Percentiles rank a stretch among this genome's conserved stretches.
Evolutionary conservation across 805 yeast genomes (phyloP).

Genomic region (Sugiyamaella americana): DNA sequence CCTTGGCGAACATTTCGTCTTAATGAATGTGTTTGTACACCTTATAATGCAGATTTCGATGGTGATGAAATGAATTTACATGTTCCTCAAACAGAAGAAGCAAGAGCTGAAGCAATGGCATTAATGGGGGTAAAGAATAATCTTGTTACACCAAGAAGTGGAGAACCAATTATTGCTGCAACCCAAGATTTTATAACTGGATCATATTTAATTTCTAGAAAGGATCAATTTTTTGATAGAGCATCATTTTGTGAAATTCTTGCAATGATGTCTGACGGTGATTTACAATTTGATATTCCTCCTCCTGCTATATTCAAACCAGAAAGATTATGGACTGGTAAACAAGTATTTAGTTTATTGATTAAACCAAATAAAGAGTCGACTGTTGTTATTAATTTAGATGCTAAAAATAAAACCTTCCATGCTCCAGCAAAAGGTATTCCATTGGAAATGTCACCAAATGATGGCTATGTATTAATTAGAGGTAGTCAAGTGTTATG

Average conservation of each 20-base stretch:
- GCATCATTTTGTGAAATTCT: slow-evolving; percentile 75
- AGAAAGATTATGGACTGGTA: slow-evolving; percentile 90
- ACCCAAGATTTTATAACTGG: slow-evolving; percentile 99
- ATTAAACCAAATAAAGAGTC: slow-evolving; percentile 75
- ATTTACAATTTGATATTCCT: slow-evolving; percentile 82
- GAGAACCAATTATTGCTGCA: slow-evolving; percentile 99
- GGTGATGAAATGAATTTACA: slow-evolving; percentile 99
- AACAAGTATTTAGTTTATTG: slow-evolving; percentile 83
- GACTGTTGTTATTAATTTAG: slow-evolving; percentile 81
- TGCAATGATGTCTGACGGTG: slow-evolving; percentile 95
- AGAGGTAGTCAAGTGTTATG: slow-evolving; percentile 82
- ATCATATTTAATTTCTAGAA: slow-evolving; percentile 83
- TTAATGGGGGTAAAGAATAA: slow-evolving; percentile 97
- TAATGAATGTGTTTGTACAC: slow-evolving; percentile 98
- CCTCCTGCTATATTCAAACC: slow-evolving; percentile 95
- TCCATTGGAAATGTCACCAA: slow-evolving; percentile 94
- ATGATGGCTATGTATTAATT: slow-evolving; percentile 89
- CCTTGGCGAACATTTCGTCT: slow-evolving; percentile 98
- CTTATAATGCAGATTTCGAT: slow-evolving; percentile 98
- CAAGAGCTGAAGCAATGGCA: slow-evolving; percentile 96
- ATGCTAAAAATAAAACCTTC: slow-evolving; percentile 90
- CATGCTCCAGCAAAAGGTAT: slow-evolving; percentile 63
- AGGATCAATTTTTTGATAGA: slow-evolving; percentile 88
- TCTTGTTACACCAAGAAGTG: slow-evolving; percentile 90
- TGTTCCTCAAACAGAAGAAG: slow-evolving; percentile 98